Evolutionary conservation across 192 early-diverging fungal genomes (phyloP).

Genomic region (Mortierella antarctica): DNA sequence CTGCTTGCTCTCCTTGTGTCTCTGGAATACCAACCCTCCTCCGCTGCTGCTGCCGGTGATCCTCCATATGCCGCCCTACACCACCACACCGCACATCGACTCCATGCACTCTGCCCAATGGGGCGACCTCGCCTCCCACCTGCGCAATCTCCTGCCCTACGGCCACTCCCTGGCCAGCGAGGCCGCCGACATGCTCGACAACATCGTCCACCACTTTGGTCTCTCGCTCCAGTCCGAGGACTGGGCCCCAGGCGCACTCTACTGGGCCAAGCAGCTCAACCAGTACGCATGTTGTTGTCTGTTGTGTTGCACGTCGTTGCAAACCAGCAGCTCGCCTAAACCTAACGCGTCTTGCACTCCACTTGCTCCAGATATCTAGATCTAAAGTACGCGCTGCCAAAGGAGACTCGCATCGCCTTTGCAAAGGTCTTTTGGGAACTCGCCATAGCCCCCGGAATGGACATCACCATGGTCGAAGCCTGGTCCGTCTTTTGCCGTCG

Average conservation of each 20-base stretch:
- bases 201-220: constrained; percentile 34
- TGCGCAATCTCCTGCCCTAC: constrained; percentile 46
- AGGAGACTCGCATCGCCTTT: constrained; percentile 64
- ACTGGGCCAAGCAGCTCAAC: constrained; percentile 69
- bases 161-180: constrained; percentile 34
- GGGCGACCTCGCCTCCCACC: constrained; percentile 37
- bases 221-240: constrained; percentile 60
- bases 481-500: constrained; percentile 70
- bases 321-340: no score
- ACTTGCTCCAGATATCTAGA: constrained; percentile 67
- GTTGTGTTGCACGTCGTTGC: no score
- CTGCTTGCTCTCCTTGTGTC: not conserved
- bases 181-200: constrained; percentile 41
- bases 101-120: constrained; percentile 1
- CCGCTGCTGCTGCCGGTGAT: not conserved
- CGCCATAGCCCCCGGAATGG: constrained; percentile 71
- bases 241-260: constrained; percentile 62
- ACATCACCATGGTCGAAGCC: constrained; percentile 69
- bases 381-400: constrained; percentile 69
- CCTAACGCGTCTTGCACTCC: not conserved
- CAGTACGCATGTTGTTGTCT: constrained; percentile 52
- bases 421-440: constrained; percentile 75
- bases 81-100: not conserved
- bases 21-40: not conserved
- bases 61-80: constrained; percentile 22